These are phyloP conservation scores for Secale cereale DNA, from an alignment of 176 grass and related monocot genomes.

Conservation along the genomic window DNA sequence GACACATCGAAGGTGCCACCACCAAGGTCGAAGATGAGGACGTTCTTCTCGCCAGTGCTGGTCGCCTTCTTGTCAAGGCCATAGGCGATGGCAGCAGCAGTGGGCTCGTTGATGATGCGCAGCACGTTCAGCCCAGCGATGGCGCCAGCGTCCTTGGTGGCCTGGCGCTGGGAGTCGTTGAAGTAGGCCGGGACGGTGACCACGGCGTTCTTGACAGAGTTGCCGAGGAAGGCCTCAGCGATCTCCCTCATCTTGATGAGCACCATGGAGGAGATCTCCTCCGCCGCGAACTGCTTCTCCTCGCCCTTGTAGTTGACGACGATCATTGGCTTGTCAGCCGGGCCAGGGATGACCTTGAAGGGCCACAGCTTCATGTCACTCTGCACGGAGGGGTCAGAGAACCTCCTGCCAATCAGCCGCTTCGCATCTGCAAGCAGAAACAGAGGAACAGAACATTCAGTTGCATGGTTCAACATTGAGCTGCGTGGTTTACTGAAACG, in stretches of 20 bases:
- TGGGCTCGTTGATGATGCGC: constrained; percentile 72
- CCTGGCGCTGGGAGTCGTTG: constrained; percentile 60
- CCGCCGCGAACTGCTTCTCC: constrained; percentile 50
- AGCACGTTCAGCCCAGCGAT: constrained; percentile 54
- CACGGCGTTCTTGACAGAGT: constrained; percentile 48
- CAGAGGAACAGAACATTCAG: not conserved
- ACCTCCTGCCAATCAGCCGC: constrained; percentile 48
- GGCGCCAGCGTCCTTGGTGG: constrained; percentile 55
- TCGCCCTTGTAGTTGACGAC: constrained; percentile 52
- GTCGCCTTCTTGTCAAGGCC: constrained; percentile 58
- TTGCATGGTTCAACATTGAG: not conserved
- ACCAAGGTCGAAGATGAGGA: constrained; percentile 64
- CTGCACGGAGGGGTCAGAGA: constrained; percentile 50
- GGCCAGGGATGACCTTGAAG: constrained; percentile 51
- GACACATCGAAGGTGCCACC: constrained; percentile 66
- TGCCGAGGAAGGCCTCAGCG: constrained; percentile 41
- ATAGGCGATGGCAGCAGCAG: constrained; percentile 55
- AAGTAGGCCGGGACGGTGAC: constrained; percentile 55
- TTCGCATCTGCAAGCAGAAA: constrained; percentile 40
- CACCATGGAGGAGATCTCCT: constrained; percentile 64
- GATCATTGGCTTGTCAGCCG: constrained; percentile 46
- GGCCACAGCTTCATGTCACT: constrained; percentile 63
- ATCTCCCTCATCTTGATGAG: constrained; percentile 62
- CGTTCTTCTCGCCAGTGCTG: constrained; percentile 54
- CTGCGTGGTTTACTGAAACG: not conserved